Base-by-base conservation (phyloP, 2,329 filamentous ascomycete species). In the Dothidotthia symphoricarpi region DNA sequence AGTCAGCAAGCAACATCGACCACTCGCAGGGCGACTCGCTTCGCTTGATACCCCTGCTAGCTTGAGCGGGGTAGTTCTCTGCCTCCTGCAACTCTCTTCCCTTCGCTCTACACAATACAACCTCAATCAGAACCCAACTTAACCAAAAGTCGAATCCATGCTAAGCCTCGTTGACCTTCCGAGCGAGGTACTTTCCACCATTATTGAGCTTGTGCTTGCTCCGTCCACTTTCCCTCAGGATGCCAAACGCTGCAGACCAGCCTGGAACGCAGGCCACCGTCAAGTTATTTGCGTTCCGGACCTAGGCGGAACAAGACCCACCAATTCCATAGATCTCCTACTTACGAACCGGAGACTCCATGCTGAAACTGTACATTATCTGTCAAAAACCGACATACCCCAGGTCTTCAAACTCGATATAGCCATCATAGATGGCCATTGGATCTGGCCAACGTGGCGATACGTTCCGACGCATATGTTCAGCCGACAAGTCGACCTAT, bases 391-490 rank as follows among this genome's bases (percentile, higher is more conserved):
- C 7, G 9, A 22, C 19, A 22, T 22, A 22, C 25, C 36, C 1
- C 36, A 32, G n/a, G 28, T 15, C 10, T 31, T 49, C 22, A 25
- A 41, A 15, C 11, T 51, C 6, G 47, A 53, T 16, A 12, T 53
- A 6, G 37, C 41, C 6, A 37, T 53, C 16, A 29, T 53, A 4
- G 19, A 49, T 27, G 29, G 42, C 11, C 31, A 47, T 33, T 53
- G 47, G 47, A 41, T 53, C 26, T 51, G 38, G 43, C 50, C 45
- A 14, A 47, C 33, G 8, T 47, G 40, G 41, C 36, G 41, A n/a
- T 32, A 25, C 16, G 37, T 51, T 9, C 43, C 45, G 14, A 13
- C 27, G 16, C 29, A 28, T 6, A 34, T 27, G 16, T 31, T 10
- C 6, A 12, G 24, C 10, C n/a, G 27, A 8, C 6, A 27, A 3